phyloP scores from a whole-genome alignment of 768 basidiomycete genomes.

The Podaxis sp. region DNA sequence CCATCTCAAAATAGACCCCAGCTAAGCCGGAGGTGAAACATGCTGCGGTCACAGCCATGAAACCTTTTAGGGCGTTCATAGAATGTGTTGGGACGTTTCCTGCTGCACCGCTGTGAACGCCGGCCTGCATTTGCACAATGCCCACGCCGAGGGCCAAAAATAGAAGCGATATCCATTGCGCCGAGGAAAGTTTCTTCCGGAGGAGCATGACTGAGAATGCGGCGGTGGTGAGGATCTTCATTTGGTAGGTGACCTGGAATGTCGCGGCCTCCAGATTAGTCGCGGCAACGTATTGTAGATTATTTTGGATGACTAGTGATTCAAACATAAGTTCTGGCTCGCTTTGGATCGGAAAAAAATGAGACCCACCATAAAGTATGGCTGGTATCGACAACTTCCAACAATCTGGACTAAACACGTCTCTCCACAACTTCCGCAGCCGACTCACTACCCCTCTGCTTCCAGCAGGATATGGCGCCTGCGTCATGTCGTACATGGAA shows the following conservation, averaged over 20 bases:
- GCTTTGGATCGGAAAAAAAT: not conserved
- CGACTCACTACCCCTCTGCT: constrained; percentile 1
- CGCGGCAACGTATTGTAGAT: constrained; percentile 92
- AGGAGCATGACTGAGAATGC: constrained; percentile 83
- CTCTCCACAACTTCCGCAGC: constrained; percentile 54
- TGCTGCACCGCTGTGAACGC: constrained; percentile 15
- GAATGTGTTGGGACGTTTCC: constrained; percentile 34
- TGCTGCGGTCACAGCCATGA: constrained; percentile 84
- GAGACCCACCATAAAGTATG: constrained; percentile 71
- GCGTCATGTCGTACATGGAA: constrained; percentile 26
- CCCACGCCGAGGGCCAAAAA: constrained; percentile 88
- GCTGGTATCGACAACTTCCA: constrained; percentile 98
- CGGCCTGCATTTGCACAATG: constrained; percentile 81
- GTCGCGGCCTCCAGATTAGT: constrained; percentile 93
- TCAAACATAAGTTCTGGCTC: not conserved
- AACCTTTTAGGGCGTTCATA: constrained; percentile 85
- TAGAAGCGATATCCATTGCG: constrained; percentile 83
- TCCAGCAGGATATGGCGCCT: constrained; percentile 27
- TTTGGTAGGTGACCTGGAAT: constrained; percentile 96
- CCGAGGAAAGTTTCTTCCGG: constrained; percentile 66
- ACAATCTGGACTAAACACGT: constrained; percentile 87
- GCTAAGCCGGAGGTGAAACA: constrained; percentile 96
- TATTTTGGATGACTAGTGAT: constrained; percentile 77
- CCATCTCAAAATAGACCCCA: constrained; percentile 98
- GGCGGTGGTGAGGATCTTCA: constrained; percentile 96